A percentile compares a stretch with the other conserved stretches of the same genome.
These are phyloP conservation scores for Phaeosphaeriaceae sp. DNA, from an alignment of 2,329 filamentous ascomycete genomes.

Conservation along the genomic window DNA sequence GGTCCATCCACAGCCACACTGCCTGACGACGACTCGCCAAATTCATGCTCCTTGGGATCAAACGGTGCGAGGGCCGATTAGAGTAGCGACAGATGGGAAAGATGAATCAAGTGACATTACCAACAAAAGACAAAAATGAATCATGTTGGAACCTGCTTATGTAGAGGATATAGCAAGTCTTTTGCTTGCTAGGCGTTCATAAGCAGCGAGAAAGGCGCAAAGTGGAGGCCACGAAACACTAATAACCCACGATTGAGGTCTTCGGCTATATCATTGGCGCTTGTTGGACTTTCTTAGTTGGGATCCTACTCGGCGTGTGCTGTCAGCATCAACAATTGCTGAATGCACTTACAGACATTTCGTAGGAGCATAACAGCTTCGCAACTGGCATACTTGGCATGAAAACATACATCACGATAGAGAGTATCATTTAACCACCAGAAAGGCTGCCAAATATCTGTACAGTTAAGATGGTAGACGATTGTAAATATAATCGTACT, in stretches of 20 bases:
- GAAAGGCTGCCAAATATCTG: not conserved
- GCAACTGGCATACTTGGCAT: not conserved
- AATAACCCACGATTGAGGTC: constrained; percentile 7
- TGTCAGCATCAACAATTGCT: constrained; percentile 27
- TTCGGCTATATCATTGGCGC: constrained; percentile 7
- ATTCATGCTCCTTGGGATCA: constrained; percentile 9
- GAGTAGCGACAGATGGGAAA: no score
- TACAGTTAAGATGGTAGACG: not conserved
- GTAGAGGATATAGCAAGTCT: no score
- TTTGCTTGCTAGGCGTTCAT: constrained; percentile 20
- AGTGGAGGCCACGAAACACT: constrained; percentile 12
- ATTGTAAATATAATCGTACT: not conserved
- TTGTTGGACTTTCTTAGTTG: constrained; percentile 5
- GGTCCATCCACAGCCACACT: constrained; percentile 32
- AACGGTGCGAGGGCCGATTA: no score
- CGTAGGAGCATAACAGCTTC: constrained; percentile 3
- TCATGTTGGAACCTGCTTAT: no score
- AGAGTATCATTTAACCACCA: not conserved
- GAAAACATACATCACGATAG: not conserved
- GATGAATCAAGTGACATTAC: no score
- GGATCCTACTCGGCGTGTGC: constrained; percentile 7
- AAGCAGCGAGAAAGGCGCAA: constrained; percentile 23
- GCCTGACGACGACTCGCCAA: constrained; percentile 34
- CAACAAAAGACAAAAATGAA: no score
- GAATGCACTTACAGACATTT: constrained; percentile 12